A percentile compares a stretch with the other conserved stretches of the same genome.
Conservation (phyloP, 345 rosid genomes). For the Hibiscus tridactylites region DNA sequence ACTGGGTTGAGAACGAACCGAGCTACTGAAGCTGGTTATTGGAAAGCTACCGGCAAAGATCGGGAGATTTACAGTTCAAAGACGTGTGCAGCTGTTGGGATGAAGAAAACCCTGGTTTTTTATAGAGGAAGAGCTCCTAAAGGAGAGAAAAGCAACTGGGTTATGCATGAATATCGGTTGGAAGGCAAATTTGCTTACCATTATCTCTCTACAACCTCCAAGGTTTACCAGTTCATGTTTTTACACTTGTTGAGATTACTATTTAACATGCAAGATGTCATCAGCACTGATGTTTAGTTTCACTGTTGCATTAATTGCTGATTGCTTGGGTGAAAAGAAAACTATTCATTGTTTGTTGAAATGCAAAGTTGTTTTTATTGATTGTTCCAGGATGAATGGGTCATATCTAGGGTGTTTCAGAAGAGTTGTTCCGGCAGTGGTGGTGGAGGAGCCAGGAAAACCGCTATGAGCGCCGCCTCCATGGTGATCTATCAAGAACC, state of each 20-base stretch:
- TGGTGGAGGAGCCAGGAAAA: slow-evolving; percentile 36
- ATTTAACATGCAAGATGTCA: too few relatives aligned
- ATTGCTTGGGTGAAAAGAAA: not conserved
- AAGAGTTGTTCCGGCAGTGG: slow-evolving; percentile 32
- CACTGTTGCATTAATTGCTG: not conserved
- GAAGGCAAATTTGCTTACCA: slow-evolving; percentile 90
- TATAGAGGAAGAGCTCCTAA: slow-evolving; percentile 91
- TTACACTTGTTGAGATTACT: not conserved
- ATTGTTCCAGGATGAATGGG: slow-evolving; percentile 78
- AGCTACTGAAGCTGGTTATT: slow-evolving; percentile 94
- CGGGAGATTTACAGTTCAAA: slow-evolving; percentile 82
- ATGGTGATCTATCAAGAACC: slow-evolving; percentile 31
- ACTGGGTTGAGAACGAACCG: slow-evolving; percentile 87
- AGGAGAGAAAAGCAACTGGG: slow-evolving; percentile 91
- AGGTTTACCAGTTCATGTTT: slow-evolving; percentile 28
- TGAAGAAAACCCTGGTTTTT: slow-evolving; percentile 92
- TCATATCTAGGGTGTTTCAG: slow-evolving; percentile 74
- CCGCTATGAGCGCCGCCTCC: slow-evolving; percentile 25
- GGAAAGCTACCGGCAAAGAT: slow-evolving; percentile 97
- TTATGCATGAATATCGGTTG: slow-evolving; percentile 95
- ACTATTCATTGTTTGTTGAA: not conserved
- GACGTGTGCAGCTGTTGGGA: slow-evolving; percentile 72
- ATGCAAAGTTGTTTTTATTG: not conserved
- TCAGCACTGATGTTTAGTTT: not conserved
- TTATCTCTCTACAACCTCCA: slow-evolving; percentile 61